Percentiles rank a stretch among this genome's conserved stretches.
These are phyloP conservation scores for Boletales sp. DNA, from an alignment of 768 basidiomycete genomes.

Conservation along the genomic window DNA sequence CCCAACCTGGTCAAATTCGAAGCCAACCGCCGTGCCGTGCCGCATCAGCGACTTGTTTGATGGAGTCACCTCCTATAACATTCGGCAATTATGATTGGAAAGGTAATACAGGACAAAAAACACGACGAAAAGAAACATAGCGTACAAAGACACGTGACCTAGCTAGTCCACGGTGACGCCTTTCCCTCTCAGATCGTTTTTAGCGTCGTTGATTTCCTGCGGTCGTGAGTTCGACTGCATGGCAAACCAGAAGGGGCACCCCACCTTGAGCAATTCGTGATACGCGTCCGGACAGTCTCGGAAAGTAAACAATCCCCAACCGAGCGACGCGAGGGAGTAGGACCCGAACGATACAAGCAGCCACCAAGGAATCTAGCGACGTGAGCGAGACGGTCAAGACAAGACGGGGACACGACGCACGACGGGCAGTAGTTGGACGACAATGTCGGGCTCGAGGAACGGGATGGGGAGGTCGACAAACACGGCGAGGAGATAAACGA, in stretches of 20 bases:
- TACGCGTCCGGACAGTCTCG: conserved; percentile 81
- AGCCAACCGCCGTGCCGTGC: too few relatives aligned
- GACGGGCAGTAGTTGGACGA: conserved; percentile 10
- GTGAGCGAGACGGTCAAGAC: neutral
- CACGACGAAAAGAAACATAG: too few relatives aligned
- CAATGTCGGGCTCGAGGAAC: conserved; percentile 6
- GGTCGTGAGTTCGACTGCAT: too few relatives aligned
- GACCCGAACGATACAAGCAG: conserved; percentile 75
- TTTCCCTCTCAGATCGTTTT: conserved; percentile 53
- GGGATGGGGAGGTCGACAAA: conserved; percentile 10
- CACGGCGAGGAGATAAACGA: conserved; percentile 38
- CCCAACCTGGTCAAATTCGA: too few relatives aligned
- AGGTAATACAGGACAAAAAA: too few relatives aligned
- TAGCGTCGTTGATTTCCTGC: conserved; percentile 60
- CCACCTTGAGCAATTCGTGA: conserved; percentile 57
- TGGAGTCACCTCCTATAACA: too few relatives aligned
- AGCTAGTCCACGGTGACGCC: conserved; percentile 58
- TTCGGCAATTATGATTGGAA: too few relatives aligned
- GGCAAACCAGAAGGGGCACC: neutral
- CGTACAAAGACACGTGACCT: too few relatives aligned
- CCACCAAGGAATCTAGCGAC: conserved; percentile 76
- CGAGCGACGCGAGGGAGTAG: conserved; percentile 74
- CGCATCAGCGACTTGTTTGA: too few relatives aligned
- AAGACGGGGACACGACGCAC: conserved; percentile 5
- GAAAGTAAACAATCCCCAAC: conserved; percentile 70